phyloP scores from a whole-genome alignment of 495 filamentous ascomycete genomes.

The Tuber magnatum region DNA sequence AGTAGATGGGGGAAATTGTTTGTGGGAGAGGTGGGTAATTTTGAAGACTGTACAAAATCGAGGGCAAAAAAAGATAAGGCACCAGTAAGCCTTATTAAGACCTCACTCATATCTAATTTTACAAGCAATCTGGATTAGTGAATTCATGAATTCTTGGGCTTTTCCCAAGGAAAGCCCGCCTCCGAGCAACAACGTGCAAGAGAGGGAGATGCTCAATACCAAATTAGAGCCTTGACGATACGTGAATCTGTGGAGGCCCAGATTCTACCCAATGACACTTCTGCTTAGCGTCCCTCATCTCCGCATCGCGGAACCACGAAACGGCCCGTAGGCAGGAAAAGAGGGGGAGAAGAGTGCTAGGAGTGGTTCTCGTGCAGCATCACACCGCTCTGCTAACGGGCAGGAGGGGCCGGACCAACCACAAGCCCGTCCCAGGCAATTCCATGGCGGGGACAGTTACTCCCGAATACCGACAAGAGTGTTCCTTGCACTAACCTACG shows the following conservation, averaged over 20 bases:
- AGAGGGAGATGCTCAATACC: background rate
- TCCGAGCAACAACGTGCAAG: background rate
- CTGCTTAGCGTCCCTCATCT: background rate
- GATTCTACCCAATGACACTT: background rate
- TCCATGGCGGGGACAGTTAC: background rate
- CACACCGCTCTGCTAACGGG: background rate
- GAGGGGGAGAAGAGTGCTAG: background rate
- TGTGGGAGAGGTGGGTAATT: background rate
- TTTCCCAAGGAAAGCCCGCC: background rate
- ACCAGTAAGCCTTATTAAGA: background rate
- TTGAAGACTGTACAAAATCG: background rate
- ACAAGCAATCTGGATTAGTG: background rate
- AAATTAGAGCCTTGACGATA: background rate
- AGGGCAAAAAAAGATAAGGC: background rate
- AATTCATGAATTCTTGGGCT: background rate
- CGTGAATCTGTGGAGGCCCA: background rate
- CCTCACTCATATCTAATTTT: background rate
- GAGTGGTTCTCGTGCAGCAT: background rate
- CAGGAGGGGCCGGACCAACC: background rate
- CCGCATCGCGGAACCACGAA: background rate
- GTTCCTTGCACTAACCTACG: background rate
- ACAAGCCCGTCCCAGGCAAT: background rate
- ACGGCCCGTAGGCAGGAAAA: background rate
- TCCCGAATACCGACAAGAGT: background rate
- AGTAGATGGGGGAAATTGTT: background rate